phyloP scores from a whole-genome alignment of 2,329 filamentous ascomycete genomes.

The Penicillium sclerotigenum region DNA sequence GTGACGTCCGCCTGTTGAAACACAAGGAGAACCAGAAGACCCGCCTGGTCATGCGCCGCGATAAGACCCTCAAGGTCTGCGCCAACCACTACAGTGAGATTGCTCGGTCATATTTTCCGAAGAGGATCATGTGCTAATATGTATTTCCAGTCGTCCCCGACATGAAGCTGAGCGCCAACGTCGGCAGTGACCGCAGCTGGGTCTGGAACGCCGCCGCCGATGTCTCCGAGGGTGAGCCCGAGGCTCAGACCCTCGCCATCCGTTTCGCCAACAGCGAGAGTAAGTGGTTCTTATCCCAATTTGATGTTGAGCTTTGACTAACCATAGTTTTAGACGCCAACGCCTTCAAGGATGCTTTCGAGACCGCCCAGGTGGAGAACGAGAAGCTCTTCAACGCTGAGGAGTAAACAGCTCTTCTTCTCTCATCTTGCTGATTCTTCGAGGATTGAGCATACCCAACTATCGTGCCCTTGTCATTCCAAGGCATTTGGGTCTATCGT shows the following conservation, averaged over 20 bases:
- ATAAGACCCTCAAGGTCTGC: slow-evolving; percentile 99
- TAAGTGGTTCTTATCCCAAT: slow-evolving; percentile 49
- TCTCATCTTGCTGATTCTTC: neutral
- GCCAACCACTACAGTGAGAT: slow-evolving; percentile 97
- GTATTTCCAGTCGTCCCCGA: slow-evolving; percentile 75
- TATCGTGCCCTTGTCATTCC: slow-evolving; percentile 8
- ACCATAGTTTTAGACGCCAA: slow-evolving; percentile 69
- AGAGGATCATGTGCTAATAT: neutral
- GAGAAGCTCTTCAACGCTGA: slow-evolving; percentile 70
- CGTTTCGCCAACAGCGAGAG: slow-evolving; percentile 97
- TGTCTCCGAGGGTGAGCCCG: slow-evolving; percentile 95
- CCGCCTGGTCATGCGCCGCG: slow-evolving; percentile 93
- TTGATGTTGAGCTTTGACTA: slow-evolving; percentile 12
- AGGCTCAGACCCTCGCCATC: slow-evolving; percentile 93
- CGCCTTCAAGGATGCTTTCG: slow-evolving; percentile 93
- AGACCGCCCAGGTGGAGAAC: slow-evolving; percentile 96
- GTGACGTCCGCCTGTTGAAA: slow-evolving; percentile 93
- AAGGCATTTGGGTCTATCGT: slow-evolving; percentile 13
- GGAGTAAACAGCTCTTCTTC: slow-evolving; percentile 30
- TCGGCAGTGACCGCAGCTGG: slow-evolving; percentile 97
- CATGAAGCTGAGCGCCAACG: slow-evolving; percentile 98
- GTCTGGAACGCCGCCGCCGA: slow-evolving; percentile 98
- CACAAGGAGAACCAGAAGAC: slow-evolving; percentile 99
- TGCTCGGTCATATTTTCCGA: neutral
- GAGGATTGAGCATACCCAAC: slow-evolving; percentile 2